These are phyloP conservation scores for Sarcocystis neurona DNA, from an alignment of 169 alveolate genomes.

Conservation along the genomic window DNA sequence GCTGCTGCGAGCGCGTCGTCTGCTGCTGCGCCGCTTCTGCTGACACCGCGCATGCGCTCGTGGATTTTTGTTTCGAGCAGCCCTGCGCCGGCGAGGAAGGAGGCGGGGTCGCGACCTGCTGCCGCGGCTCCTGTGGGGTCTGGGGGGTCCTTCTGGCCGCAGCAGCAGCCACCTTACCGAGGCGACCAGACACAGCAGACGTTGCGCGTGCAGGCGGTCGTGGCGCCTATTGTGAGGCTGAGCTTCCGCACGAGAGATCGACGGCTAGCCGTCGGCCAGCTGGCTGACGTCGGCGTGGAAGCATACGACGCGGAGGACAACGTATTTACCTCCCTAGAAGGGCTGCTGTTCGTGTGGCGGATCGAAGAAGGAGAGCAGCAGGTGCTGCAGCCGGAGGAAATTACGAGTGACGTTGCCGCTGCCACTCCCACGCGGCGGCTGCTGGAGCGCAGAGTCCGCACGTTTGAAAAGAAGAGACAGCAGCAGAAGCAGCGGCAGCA, in stretches of 20 bases:
- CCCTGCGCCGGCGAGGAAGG: not conserved
- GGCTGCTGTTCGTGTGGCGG: conserved; percentile 47
- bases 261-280: conserved; percentile 58
- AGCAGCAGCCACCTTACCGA: not conserved
- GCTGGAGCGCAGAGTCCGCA: conserved; percentile 12
- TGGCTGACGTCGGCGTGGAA: conserved; percentile 50
- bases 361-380: not conserved
- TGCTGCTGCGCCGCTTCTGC: conserved; percentile 29
- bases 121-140: not conserved
- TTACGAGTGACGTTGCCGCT: conserved; percentile 53
- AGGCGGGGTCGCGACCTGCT: not conserved
- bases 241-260: conserved; percentile 51
- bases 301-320: conserved; percentile 60
- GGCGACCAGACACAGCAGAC: not conserved
- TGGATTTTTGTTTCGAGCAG: conserved; percentile 62
- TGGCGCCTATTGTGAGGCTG: conserved; percentile 51
- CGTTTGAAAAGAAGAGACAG: not conserved
- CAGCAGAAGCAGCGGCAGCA: conserved; percentile 19
- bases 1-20: conserved; percentile 39
- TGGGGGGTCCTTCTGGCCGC: not conserved
- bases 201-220: conserved; percentile 48
- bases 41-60: conserved; percentile 26
- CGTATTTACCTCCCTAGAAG: conserved; percentile 47
- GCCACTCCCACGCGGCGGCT: conserved; percentile 47
- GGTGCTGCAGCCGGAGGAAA: conserved; percentile 24